Evolutionary conservation across 495 filamentous ascomycete genomes (phyloP).

Genomic region (Aspergillus panamensis): DNA sequence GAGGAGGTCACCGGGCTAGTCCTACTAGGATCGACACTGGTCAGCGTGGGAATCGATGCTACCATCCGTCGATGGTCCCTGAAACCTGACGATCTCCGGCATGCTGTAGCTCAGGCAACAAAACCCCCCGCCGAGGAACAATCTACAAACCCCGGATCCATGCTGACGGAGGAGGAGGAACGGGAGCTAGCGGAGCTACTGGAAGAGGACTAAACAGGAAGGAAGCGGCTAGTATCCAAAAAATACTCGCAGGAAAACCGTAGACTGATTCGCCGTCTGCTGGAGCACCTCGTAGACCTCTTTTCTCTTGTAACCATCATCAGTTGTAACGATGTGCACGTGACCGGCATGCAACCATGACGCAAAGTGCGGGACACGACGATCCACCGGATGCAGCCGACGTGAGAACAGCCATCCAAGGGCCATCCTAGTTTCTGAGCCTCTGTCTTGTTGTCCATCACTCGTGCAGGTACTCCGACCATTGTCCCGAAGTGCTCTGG

Average conservation of each 20-base stretch:
- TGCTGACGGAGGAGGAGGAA: slow-evolving; percentile 79
- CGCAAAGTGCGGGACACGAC: slow-evolving; percentile 29
- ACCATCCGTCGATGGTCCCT: slow-evolving; percentile 83
- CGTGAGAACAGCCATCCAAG: slow-evolving; percentile 19
- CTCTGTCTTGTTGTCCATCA: slow-evolving; percentile 3
- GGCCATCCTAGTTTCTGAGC: slow-evolving; percentile 9
- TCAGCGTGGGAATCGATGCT: slow-evolving; percentile 83
- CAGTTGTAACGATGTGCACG: slow-evolving; percentile 20
- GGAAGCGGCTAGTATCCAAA: background rate
- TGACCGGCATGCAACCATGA: slow-evolving; percentile 39
- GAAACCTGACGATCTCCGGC: slow-evolving; percentile 58
- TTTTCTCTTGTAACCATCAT: background rate
- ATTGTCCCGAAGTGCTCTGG: background rate
- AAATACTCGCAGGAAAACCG: background rate
- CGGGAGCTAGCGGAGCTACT: slow-evolving; percentile 83
- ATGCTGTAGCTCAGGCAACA: slow-evolving; percentile 55
- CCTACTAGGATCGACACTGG: slow-evolving; percentile 57
- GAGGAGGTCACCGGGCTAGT: slow-evolving; percentile 85
- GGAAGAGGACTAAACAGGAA: slow-evolving; percentile 57
- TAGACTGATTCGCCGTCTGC: background rate
- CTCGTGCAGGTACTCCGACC: no score
- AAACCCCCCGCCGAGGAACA: slow-evolving; percentile 49
- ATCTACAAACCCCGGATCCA: slow-evolving; percentile 35
- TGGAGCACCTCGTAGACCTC: background rate
- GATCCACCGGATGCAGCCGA: slow-evolving; percentile 33